Evolutionary conservation across 768 basidiomycete species (phyloP).

Genomic region (Piloderma croceum): DNA sequence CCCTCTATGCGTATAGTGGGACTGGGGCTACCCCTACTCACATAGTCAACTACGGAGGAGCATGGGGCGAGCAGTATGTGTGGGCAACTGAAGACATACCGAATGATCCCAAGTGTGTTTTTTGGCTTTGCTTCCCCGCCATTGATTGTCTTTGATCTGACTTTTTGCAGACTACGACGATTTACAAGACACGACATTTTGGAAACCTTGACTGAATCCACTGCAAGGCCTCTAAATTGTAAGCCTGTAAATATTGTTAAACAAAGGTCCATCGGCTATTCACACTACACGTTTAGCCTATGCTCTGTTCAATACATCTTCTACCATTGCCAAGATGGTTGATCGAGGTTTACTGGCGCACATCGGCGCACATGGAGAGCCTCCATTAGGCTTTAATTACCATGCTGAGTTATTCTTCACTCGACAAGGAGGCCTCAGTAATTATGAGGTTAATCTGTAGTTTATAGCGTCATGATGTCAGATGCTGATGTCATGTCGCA

Average conservation of each 20-base stretch:
- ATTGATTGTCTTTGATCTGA: slow-evolving; percentile 1
- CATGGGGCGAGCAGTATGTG: slow-evolving; percentile 58
- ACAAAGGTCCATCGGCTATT: slow-evolving; percentile 7
- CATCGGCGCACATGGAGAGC: slow-evolving; percentile 73
- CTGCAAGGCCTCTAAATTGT: slow-evolving; percentile 56
- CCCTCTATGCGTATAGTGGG: slow-evolving; percentile 47
- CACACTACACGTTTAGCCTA: slow-evolving; percentile 37
- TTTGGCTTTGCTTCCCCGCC: not conserved
- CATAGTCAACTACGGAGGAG: slow-evolving; percentile 73
- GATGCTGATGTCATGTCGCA: too few relatives aligned
- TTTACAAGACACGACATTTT: slow-evolving; percentile 63
- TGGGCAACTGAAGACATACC: slow-evolving; percentile 65
- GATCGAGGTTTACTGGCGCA: slow-evolving; percentile 53
- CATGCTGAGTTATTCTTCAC: slow-evolving; percentile 71
- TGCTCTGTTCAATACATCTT: slow-evolving; percentile 63
- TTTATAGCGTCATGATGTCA: too few relatives aligned
- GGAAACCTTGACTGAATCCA: slow-evolving; percentile 55
- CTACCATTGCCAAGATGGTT: slow-evolving; percentile 65
- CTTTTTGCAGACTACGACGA: slow-evolving; percentile 44
- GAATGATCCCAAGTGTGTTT: slow-evolving; percentile 57
- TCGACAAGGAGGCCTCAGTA: slow-evolving; percentile 55
- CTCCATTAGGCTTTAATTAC: slow-evolving; percentile 69
- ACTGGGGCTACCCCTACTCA: slow-evolving; percentile 73
- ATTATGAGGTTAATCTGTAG: slow-evolving; percentile 51
- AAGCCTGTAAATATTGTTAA: slow-evolving; percentile 12